Percentiles rank a stretch among this genome's conserved stretches.
These are phyloP conservation scores for Saccharomycopsis schoenii DNA, from an alignment of 805 yeast genomes.

Conservation along the genomic window DNA sequence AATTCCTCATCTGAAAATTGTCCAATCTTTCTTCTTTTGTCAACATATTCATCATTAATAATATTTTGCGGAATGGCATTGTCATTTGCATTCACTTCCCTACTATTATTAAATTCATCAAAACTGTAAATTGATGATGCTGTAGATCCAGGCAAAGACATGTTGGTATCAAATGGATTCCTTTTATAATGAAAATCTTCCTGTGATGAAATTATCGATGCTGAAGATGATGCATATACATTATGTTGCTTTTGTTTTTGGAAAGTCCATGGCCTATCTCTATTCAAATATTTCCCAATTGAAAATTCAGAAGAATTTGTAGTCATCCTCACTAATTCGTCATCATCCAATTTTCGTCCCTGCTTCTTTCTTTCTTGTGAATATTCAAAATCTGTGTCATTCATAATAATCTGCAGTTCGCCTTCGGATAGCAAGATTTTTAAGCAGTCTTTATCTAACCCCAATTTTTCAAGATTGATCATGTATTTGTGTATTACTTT, in stretches of 20 bases:
- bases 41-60: not conserved
- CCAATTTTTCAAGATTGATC: conserved; percentile 47
- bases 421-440: conserved; percentile 16
- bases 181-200: not conserved
- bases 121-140: not conserved
- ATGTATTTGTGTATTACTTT: conserved; percentile 60
- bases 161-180: not conserved
- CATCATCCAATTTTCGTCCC: not conserved
- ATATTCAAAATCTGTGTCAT: conserved; percentile 6
- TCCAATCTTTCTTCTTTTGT: not conserved
- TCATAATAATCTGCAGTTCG: not conserved
- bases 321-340: not conserved
- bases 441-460: conserved; percentile 39
- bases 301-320: not conserved
- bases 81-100: not conserved
- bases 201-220: not conserved
- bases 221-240: not conserved
- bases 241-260: not conserved
- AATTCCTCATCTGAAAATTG: not conserved
- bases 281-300: not conserved
- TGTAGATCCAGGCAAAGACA: not conserved
- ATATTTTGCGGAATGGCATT: not conserved
- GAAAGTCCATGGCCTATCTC: not conserved
- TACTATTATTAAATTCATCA: not conserved
- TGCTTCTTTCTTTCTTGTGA: not conserved